These are phyloP conservation scores for Scheffersomyces coipomensis DNA, from an alignment of 805 yeast species.

Conservation along the genomic window DNA sequence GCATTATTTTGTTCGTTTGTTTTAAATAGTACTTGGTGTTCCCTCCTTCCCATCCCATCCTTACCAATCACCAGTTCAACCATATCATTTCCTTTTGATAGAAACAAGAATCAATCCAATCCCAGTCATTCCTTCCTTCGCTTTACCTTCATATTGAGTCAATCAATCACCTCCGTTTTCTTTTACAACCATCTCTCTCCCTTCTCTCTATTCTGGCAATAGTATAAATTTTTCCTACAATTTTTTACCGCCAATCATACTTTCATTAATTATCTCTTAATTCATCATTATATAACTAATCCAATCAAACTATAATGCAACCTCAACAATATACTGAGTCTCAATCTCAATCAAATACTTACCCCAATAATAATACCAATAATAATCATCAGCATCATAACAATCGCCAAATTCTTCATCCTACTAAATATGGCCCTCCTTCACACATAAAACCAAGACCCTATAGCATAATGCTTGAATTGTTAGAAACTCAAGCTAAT, in stretches of 20 bases:
- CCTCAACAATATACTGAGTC: constrained; percentile 5
- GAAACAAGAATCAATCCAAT: too few species aligned
- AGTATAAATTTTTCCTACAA: background rate
- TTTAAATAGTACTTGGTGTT: too few species aligned
- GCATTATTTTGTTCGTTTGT: background rate
- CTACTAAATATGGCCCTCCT: constrained; percentile 26
- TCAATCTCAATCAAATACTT: background rate
- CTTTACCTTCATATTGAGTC: background rate
- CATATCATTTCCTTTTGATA: too few species aligned
- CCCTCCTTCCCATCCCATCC: background rate
- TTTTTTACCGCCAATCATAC: background rate
- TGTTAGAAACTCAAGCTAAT: constrained; percentile 47
- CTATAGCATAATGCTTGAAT: constrained; percentile 45
- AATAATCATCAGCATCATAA: background rate
- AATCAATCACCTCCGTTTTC: background rate
- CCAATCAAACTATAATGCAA: background rate
- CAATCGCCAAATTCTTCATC: background rate
- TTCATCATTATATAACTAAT: background rate
- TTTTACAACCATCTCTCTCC: background rate
- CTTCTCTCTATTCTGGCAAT: background rate
- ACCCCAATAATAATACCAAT: too few species aligned
- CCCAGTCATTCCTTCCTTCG: background rate
- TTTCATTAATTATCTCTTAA: too few species aligned
- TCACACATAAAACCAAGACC: constrained; percentile 25
- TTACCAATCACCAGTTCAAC: background rate